A percentile compares a stretch with the other conserved stretches of the same genome.
These are phyloP conservation scores for Candida anglica DNA, from an alignment of 805 yeast species.

Conservation along the genomic window DNA sequence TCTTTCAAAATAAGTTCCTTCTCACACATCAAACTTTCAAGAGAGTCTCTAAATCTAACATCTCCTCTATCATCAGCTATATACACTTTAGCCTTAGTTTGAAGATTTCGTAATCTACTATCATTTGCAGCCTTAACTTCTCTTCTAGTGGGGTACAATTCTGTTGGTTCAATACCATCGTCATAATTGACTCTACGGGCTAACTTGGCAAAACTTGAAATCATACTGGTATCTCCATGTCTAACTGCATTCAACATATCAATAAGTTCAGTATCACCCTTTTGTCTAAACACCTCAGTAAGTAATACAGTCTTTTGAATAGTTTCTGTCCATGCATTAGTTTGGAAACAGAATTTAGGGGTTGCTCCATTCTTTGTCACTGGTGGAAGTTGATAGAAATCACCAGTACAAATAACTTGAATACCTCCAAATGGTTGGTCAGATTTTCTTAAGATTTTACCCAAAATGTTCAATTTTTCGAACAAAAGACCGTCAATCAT, in stretches of 20 bases:
- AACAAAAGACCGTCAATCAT: conserved; percentile 84
- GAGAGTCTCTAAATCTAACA: conserved; percentile 16
- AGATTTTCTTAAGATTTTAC: conserved; percentile 50
- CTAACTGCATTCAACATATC: conserved; percentile 79
- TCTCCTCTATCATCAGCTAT: conserved; percentile 32
- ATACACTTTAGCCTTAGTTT: conserved; percentile 44
- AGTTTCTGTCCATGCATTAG: conserved; percentile 61
- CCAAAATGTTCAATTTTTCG: conserved; percentile 70
- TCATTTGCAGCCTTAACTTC: conserved; percentile 81
- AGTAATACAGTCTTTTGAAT: conserved; percentile 66
- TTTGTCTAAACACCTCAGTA: conserved; percentile 82
- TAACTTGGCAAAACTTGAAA: conserved; percentile 46
- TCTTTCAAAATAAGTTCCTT: conserved; percentile 59
- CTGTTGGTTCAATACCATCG: conserved; percentile 79
- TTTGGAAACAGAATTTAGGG: conserved; percentile 68
- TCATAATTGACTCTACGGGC: conserved; percentile 53
- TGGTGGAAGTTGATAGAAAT: conserved; percentile 94
- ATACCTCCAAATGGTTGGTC: conserved; percentile 87
- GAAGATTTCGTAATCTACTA: conserved; percentile 33
- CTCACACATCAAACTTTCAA: conserved; percentile 73
- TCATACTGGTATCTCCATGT: conserved; percentile 60
- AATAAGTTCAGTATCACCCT: conserved; percentile 71
- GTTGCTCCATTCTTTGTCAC: conserved; percentile 46
- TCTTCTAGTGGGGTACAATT: conserved; percentile 66
- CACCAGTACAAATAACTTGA: conserved; percentile 88